Evolutionary conservation across 1,284 basidiomycete genomes (phyloP).

Genomic region (Apiotrichum mycotoxinovorans): DNA sequence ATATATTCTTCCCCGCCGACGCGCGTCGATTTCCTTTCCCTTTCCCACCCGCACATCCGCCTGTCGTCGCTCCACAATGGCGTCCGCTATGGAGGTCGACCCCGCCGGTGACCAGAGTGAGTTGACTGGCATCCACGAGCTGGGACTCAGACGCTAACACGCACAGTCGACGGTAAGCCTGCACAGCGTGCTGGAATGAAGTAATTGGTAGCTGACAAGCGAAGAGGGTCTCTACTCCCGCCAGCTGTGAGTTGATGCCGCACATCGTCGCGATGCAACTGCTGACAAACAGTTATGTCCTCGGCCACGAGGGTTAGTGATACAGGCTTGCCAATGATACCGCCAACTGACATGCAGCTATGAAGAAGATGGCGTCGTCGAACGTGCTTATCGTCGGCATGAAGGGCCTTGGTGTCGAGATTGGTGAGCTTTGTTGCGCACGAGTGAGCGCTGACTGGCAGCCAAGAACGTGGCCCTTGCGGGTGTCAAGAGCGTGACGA

Average conservation of each 20-base stretch:
- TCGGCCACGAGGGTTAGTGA: slow-evolving; percentile 87
- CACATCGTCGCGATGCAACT: slow-evolving; percentile 9
- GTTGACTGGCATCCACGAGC: slow-evolving; percentile 10
- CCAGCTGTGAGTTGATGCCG: slow-evolving; percentile 69
- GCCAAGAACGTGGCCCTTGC: slow-evolving; percentile 96
- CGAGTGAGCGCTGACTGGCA: slow-evolving; percentile 44
- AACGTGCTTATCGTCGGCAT: slow-evolving; percentile 93
- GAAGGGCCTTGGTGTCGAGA: slow-evolving; percentile 92
- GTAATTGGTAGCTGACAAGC: neutral
- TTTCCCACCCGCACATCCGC: neutral
- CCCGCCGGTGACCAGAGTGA: slow-evolving; percentile 42
- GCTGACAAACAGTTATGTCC: slow-evolving; percentile 68
- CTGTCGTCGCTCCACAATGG: slow-evolving; percentile 26
- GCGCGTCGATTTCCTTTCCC: neutral
- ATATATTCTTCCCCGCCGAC: no score
- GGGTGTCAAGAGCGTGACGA: slow-evolving; percentile 95
- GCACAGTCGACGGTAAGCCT: slow-evolving; percentile 41
- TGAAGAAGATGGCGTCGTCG: slow-evolving; percentile 98
- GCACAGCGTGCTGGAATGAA: slow-evolving; percentile 6
- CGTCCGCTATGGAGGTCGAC: slow-evolving; percentile 47
- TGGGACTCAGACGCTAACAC: slow-evolving; percentile 1
- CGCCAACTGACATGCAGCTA: slow-evolving; percentile 59
- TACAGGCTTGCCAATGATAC: no score
- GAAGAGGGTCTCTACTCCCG: slow-evolving; percentile 87
- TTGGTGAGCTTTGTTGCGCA: slow-evolving; percentile 59